Base-by-base conservation (phyloP, 352 stramenopile species). In the Globisporangium viniferum region DNA sequence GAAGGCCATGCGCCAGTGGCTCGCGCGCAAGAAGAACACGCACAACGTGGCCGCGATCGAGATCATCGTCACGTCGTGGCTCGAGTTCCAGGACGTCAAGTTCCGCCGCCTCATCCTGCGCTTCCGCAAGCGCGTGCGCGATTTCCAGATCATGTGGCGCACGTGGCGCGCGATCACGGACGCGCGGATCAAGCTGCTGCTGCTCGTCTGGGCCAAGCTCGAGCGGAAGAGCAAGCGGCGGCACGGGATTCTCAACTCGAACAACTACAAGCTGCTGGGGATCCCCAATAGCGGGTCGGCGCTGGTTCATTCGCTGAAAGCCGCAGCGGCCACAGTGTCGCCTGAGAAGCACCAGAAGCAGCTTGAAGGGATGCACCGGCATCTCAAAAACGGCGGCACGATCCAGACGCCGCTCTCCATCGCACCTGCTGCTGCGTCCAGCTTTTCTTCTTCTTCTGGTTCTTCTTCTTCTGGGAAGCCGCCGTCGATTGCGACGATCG, bases 1-100 rank as follows among this genome's bases (percentile, higher is more conserved):
- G 59, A 62, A 46, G 1, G 68, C 67, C 22, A 85, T 81, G 51
- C 79, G 77, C 22, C 60, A 60, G 15, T 92, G 82, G 80, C 59
- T 90, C 0, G 33, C 66, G 27, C 55, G 55, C 22, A 79, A 80
- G 39, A 72, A 73, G 10, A 22, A 68, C 2, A 27, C n/a, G 2
- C 33, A 80, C 27, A 73, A 74, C 3, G 48, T 58, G 12, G 56
- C 64, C 9, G 75, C 76, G 0, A 66, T 89, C 5, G 67, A 72
- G 9, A 66, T 91, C 44, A 92, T 93, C 41, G 74, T 94, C 39
- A 92, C 82, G 39, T 86, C 81, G 7, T 91, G 82, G 82, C 73
- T 89, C 49, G 86, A 92, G 68, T 92, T 92, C 68, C 84, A 94
- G 60, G 86, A 94, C 59, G 84, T 90, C 36, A 94, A 94, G 62